Evolutionary conservation across 78 protist species (phyloP).

Genomic region (Isochrysis galbana): DNA sequence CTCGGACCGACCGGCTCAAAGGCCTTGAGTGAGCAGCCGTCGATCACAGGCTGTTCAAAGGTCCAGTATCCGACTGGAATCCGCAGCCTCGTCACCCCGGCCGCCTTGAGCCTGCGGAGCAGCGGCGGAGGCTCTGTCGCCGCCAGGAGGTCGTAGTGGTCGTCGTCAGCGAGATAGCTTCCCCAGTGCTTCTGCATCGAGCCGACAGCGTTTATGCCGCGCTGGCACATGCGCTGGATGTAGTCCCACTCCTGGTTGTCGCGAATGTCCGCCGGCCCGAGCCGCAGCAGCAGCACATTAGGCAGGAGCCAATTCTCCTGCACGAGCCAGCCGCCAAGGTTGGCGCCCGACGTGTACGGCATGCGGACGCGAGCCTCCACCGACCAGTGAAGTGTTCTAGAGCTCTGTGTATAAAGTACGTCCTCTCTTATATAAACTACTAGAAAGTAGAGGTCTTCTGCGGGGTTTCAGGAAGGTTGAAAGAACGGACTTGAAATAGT

Average conservation of each 20-base stretch:
- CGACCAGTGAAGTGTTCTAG: no score
- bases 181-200: background rate
- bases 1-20: background rate
- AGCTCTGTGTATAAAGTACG: no score
- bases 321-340: constrained; percentile 21
- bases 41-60: background rate
- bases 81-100: background rate
- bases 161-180: background rate
- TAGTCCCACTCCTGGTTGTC: background rate
- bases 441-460: no score
- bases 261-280: background rate
- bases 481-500: no score
- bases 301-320: background rate
- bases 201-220: background rate
- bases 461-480: no score
- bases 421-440: no score
- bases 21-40: background rate
- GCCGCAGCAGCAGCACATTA: background rate
- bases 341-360: background rate
- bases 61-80: background rate
- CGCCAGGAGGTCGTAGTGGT: background rate
- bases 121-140: background rate
- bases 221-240: background rate
- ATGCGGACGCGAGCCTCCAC: no score
- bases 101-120: background rate